Conservation (phyloP, 345 rosid genomes). For the Mercurialis annua region DNA sequence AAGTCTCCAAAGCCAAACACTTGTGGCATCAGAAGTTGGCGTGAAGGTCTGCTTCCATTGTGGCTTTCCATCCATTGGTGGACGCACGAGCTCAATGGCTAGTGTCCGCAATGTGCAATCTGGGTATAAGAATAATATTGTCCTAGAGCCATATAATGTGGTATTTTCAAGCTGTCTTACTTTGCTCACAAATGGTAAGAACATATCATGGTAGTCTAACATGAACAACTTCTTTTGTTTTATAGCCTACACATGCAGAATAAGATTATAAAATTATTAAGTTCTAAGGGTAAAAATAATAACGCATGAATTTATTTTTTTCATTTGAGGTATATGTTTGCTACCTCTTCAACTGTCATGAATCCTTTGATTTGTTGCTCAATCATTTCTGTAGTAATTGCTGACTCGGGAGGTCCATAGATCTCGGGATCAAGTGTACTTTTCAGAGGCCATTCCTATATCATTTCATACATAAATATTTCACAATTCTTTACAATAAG, state of each 20-base stretch:
- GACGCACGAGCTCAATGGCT: slow-evolving; percentile 66
- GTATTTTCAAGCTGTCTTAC: slow-evolving; percentile 45
- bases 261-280: no score
- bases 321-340: not conserved
- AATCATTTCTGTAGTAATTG: slow-evolving; percentile 54
- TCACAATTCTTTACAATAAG: not conserved
- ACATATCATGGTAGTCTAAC: slow-evolving; percentile 54
- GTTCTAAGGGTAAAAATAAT: no score
- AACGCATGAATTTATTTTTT: no score
- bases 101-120: slow-evolving; percentile 51
- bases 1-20: slow-evolving; percentile 62
- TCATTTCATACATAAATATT: not conserved
- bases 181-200: slow-evolving; percentile 61
- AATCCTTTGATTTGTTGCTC: slow-evolving; percentile 53
- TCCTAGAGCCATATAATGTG: slow-evolving; percentile 58
- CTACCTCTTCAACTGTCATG: slow-evolving; percentile 52
- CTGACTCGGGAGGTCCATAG: slow-evolving; percentile 64
- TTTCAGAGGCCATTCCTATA: slow-evolving; percentile 80
- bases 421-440: slow-evolving; percentile 63
- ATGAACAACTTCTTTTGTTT: slow-evolving; percentile 47
- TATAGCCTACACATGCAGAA: slow-evolving; percentile 35
- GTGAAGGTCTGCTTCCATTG: slow-evolving; percentile 62
- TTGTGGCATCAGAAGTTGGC: slow-evolving; percentile 41
- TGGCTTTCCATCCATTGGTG: slow-evolving; percentile 48
- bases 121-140: slow-evolving; percentile 54